phyloP scores from a whole-genome alignment of 1,284 basidiomycete species.

The Apiotrichum siamense region DNA sequence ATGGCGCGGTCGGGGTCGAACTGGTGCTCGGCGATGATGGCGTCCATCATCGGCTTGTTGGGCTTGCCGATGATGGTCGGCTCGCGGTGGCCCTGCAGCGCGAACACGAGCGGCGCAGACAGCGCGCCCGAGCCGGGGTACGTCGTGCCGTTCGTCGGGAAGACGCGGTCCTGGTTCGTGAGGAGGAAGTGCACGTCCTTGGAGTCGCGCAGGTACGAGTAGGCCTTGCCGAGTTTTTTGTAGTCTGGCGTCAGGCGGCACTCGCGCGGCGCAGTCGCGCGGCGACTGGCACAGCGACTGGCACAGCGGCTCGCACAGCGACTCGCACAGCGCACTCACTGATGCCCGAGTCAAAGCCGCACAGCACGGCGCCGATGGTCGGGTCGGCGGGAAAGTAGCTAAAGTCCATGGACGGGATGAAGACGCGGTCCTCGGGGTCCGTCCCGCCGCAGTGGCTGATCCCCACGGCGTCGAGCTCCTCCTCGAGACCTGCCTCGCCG shows the following conservation, averaged over 20 bases:
- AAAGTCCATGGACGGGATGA: slow-evolving; percentile 65
- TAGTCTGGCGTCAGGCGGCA: slow-evolving; percentile 56
- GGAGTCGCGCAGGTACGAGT: slow-evolving; percentile 77
- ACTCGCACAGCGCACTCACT: slow-evolving; percentile 27
- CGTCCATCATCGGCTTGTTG: slow-evolving; percentile 84
- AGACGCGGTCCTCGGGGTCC: slow-evolving; percentile 68
- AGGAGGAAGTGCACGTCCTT: slow-evolving; percentile 77
- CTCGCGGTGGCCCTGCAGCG: slow-evolving; percentile 57
- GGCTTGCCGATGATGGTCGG: slow-evolving; percentile 89
- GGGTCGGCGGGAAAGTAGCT: slow-evolving; percentile 66
- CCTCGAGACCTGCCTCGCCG: slow-evolving; percentile 85
- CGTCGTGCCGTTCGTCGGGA: slow-evolving; percentile 69
- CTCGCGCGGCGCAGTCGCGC: too few relatives aligned
- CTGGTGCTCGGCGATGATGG: slow-evolving; percentile 88
- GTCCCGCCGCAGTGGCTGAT: slow-evolving; percentile 78
- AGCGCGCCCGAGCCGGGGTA: slow-evolving; percentile 73
- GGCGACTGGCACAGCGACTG: neutral
- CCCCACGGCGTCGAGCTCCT: slow-evolving; percentile 81
- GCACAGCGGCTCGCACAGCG: neutral
- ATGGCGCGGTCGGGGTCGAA: slow-evolving; percentile 80
- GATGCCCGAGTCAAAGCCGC: slow-evolving; percentile 60
- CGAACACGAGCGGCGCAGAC: slow-evolving; percentile 71
- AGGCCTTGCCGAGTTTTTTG: slow-evolving; percentile 88
- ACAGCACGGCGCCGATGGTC: slow-evolving; percentile 79
- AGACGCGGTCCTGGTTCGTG: slow-evolving; percentile 91